A percentile compares a stretch with the other conserved stretches of the same genome.
phyloP scores from a whole-genome alignment of 225 moss, liverwort and hornwort species.

The Rhytidiadelphus loreus region DNA sequence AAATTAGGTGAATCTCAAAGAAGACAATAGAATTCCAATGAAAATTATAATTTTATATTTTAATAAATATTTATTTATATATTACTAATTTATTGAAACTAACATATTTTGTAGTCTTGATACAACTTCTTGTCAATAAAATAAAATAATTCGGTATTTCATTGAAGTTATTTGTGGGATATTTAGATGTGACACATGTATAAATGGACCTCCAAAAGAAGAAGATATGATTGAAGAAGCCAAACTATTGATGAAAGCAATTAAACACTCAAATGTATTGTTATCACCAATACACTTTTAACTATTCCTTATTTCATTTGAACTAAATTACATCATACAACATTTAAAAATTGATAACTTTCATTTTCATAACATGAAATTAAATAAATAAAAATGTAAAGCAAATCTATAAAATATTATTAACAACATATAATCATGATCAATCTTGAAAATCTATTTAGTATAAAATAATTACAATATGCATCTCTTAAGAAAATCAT shows the following conservation, averaged over 20 bases:
- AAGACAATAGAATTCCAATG: neutral
- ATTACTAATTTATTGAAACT: neutral
- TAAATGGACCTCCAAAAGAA: slow-evolving; percentile 9
- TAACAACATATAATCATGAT: neutral
- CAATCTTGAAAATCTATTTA: neutral
- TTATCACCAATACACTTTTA: neutral
- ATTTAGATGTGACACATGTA: slow-evolving; percentile 32
- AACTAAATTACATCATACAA: neutral
- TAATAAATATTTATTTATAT: neutral
- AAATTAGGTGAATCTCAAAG: neutral
- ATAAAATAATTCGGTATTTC: neutral
- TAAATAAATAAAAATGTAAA: neutral
- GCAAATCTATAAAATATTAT: neutral
- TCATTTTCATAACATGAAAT: neutral
- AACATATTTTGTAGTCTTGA: no score
- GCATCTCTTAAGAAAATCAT: no score
- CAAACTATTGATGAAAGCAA: slow-evolving; percentile 1
- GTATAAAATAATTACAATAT: neutral
- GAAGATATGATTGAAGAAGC: slow-evolving; percentile 41
- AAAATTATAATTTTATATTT: neutral
- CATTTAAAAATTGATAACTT: neutral
- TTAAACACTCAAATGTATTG: neutral
- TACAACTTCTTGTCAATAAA: accelerated
- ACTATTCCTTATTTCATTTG: neutral
- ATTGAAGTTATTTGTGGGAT: neutral